Percentiles rank a stretch among this genome's conserved stretches.
Conservation (phyloP, 164 flowering plant species). For the Kalanchoe fedtschenkoi region DNA sequence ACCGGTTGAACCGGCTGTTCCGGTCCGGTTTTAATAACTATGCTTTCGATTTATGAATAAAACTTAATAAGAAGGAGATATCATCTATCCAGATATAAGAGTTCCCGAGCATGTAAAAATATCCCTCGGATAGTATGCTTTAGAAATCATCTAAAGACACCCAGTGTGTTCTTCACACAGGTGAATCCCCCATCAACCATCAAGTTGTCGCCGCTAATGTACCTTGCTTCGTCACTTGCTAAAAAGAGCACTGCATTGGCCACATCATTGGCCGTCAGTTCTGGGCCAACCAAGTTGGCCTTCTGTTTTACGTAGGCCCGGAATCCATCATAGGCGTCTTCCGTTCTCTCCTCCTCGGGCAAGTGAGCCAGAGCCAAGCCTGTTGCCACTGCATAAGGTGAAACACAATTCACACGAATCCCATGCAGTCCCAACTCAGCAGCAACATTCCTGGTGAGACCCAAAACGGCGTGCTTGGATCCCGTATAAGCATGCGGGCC, state of each 20-base stretch:
- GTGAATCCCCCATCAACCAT: constrained; percentile 83
- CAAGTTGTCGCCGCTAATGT: constrained; percentile 68
- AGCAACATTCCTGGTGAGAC: constrained; percentile 66
- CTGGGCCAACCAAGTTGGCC: constrained; percentile 58
- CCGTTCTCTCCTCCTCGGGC: constrained; percentile 62
- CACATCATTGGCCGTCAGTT: constrained; percentile 52
- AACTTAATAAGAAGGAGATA: no score
- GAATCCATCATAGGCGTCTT: constrained; percentile 39
- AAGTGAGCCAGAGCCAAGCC: constrained; percentile 53
- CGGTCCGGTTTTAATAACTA: no score
- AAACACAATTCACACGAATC: constrained; percentile 81
- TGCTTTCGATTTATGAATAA: no score
- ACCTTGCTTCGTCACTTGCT: constrained; percentile 74
- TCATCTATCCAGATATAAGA: no score
- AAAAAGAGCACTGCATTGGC: constrained; percentile 46
- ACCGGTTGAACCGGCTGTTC: no score
- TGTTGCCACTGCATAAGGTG: constrained; percentile 71
- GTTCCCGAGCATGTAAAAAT: no score
- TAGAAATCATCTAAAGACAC: constrained; percentile 45
- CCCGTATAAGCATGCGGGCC: constrained; percentile 76
- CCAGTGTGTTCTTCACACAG: constrained; percentile 41
- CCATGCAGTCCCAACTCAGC: constrained; percentile 79
- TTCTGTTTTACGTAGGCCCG: constrained; percentile 25
- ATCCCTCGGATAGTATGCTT: no score
- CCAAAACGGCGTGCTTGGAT: constrained; percentile 79